Conservation (phyloP, 2,329 filamentous ascomycete genomes). For the Fusarium xyrophilum region DNA sequence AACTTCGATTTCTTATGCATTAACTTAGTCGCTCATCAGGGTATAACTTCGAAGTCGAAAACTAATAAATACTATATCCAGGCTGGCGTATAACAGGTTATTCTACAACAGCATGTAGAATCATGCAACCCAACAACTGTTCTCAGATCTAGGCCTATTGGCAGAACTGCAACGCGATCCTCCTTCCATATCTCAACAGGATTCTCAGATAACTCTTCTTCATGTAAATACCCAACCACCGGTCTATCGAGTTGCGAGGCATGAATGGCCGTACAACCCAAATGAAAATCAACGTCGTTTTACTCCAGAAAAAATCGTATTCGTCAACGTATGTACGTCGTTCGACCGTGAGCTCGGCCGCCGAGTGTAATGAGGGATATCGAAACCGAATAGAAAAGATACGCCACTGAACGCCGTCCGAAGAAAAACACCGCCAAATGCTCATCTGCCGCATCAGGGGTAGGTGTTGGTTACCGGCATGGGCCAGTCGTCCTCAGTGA, state of each 20-base stretch:
- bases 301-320: conserved; percentile 38
- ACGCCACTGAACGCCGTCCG: conserved; percentile 41
- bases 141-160: conserved; percentile 28
- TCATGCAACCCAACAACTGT: conserved; percentile 32
- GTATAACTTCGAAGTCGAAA: conserved; percentile 49
- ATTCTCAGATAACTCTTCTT: conserved; percentile 34
- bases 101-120: conserved; percentile 33
- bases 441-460: conserved; percentile 38
- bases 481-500: conserved; percentile 98
- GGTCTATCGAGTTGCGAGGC: conserved; percentile 9
- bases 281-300: conserved; percentile 28
- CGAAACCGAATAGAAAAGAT: conserved; percentile 35
- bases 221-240: conserved; percentile 36
- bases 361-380: conserved; percentile 42
- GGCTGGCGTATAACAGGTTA: conserved; percentile 18
- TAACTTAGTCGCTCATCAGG: conserved; percentile 47
- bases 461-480: conserved; percentile 57
- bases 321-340: conserved; percentile 42
- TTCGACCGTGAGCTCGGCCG: conserved; percentile 39
- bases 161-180: conserved; percentile 18
- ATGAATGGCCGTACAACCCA: conserved; percentile 8
- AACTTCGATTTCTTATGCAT: conserved; percentile 42
- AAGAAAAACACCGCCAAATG: conserved; percentile 25
- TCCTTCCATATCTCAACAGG: conserved; percentile 25
- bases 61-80: conserved; percentile 45